Base-by-base conservation (phyloP, 2,329 filamentous ascomycete species). In the Colletotrichum tamarilloi region DNA sequence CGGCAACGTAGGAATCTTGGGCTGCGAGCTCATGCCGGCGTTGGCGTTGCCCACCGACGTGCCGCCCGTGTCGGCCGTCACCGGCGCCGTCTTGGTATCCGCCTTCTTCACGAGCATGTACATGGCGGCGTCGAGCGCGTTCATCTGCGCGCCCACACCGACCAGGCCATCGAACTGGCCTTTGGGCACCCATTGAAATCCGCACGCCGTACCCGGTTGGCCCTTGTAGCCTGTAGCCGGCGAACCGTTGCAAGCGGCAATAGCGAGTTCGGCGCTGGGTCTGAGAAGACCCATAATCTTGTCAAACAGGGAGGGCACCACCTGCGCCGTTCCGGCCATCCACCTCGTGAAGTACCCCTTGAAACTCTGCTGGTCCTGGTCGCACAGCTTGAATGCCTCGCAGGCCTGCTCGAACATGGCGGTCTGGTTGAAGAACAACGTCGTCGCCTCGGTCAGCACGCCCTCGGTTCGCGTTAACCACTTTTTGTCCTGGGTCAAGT, bases 261-360 rank as follows among this genome's bases (percentile, higher is more conserved):
- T 88, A 0, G 91, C 91, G 0, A 87, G 89, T 19, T 78, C 73
- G 0, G 89, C 91, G 35, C 84, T 86, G n/a, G 82, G 80, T 38
- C 81, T 79, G 56, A 93, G 80, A n/a, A 90, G 82, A 5, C 86
- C 84, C 77, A 85, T 83, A 74, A 92, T 87, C 5, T 79, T 81
- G 62, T 85, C 81, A 72, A 82, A 84, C 1, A 87, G 89, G 75
- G 86, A 85, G 1, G 90, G 88, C 1, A 87, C 89, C 77, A 92
- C 79, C 79, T 89, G 86, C 7, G 86, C 82, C 1, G 89, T 87
- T 22, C 83, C 84, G 1, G 89, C 87, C 79, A 92, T 82, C 90
- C 92, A 95, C 57, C 93, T 91, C 30, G 90, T 83, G 30, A 94
- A 85, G 80, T 94, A 95, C 12, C 92, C 93, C 83, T 95, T 95